These are phyloP conservation scores for Dactylellina haptotyla DNA, from an alignment of 2,329 filamentous ascomycete species.

Conservation along the genomic window DNA sequence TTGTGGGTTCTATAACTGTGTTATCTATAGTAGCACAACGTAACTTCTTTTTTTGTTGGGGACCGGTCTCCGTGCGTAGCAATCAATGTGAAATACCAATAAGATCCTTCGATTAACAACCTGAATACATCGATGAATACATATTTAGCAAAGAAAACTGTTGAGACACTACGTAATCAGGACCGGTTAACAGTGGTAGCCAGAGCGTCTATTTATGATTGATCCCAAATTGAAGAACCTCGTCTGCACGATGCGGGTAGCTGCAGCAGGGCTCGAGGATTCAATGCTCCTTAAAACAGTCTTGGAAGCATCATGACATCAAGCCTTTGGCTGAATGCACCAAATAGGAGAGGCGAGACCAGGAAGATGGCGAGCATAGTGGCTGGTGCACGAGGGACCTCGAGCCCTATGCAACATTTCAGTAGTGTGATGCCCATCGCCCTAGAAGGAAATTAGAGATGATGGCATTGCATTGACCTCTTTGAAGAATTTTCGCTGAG, in stretches of 20 bases:
- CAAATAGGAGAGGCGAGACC: conserved; percentile 4
- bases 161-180: neutral
- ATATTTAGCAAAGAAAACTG: neutral
- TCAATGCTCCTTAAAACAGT: conserved; percentile 5
- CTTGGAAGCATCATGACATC: conserved; percentile 47
- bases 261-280: conserved; percentile 44
- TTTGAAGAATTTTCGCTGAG: conserved; percentile 28
- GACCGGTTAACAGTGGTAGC: neutral
- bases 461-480: conserved; percentile 25
- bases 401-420: neutral
- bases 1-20: too few relatives aligned
- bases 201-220: neutral
- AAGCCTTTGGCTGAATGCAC: conserved; percentile 6
- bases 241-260: conserved; percentile 41
- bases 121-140: neutral
- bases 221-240: conserved; percentile 5
- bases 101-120: too few relatives aligned
- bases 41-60: neutral
- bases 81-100: too few relatives aligned
- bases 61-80: too few relatives aligned
- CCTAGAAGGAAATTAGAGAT: neutral
- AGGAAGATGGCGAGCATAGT: neutral
- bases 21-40: neutral
- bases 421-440: conserved; percentile 27
- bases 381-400: conserved; percentile 16